phyloP scores from a whole-genome alignment of 2,329 filamentous ascomycete genomes.

The Colletotrichum plurivorum region DNA sequence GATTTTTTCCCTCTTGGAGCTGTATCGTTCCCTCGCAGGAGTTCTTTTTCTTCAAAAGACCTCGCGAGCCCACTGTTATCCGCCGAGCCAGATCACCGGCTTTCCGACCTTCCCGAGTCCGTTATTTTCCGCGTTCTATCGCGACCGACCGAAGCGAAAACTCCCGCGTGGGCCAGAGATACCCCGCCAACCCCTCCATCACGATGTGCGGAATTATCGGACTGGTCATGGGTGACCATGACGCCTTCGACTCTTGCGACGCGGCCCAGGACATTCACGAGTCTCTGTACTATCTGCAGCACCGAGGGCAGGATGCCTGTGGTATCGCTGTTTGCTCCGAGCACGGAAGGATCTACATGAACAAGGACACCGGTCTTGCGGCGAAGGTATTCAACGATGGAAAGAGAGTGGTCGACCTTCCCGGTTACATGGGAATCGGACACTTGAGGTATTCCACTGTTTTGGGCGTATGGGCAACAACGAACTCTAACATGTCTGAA shows the following conservation, averaged over 20 bases:
- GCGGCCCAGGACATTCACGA: conserved; percentile 79
- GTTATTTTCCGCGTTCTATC: not conserved
- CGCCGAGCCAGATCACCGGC: not conserved
- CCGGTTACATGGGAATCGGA: conserved; percentile 63
- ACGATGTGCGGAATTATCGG: conserved; percentile 37
- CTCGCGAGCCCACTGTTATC: conserved; percentile 10
- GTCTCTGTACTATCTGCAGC: conserved; percentile 78
- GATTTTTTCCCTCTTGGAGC: conserved; percentile 19
- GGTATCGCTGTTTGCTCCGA: conserved; percentile 81
- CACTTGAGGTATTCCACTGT: conserved; percentile 92
- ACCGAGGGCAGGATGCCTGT: conserved; percentile 84
- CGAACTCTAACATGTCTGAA: conserved; percentile 56
- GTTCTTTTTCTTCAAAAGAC: not conserved
- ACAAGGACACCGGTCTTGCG: conserved; percentile 92
- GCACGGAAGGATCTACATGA: conserved; percentile 87
- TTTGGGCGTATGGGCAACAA: conserved; percentile 49
- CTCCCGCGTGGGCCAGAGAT: conserved; percentile 26
- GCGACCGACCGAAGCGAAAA: conserved; percentile 11
- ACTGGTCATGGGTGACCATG: conserved; percentile 31
- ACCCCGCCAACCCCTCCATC: conserved; percentile 35
- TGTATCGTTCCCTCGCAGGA: conserved; percentile 29
- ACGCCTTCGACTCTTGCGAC: conserved; percentile 31
- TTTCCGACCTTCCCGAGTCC: not conserved
- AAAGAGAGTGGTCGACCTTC: conserved; percentile 53
- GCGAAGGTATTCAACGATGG: conserved; percentile 88